These are phyloP conservation scores for Solanum chmielewskii DNA, from an alignment of 257 asterid genomes.

Conservation along the genomic window DNA sequence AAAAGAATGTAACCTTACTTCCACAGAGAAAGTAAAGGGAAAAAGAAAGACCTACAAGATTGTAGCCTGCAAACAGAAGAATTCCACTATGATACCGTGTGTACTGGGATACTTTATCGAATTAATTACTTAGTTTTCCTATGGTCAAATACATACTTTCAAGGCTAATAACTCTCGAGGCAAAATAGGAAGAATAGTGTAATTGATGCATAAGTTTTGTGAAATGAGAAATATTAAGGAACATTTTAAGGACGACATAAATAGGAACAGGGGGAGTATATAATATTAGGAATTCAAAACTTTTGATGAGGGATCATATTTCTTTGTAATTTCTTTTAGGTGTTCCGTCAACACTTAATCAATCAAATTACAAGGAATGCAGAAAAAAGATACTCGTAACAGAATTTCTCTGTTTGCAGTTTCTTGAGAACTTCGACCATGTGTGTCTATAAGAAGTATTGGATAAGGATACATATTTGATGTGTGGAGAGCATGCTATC, in stretches of 20 bases:
- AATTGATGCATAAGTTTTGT: too few relatives aligned
- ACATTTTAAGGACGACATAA: too few relatives aligned
- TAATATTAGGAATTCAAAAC: not conserved
- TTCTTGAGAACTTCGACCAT: not conserved
- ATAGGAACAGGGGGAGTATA: not conserved
- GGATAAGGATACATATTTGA: not conserved
- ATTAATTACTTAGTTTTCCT: too few relatives aligned
- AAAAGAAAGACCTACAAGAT: not conserved
- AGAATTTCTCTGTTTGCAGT: not conserved
- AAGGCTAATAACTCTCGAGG: too few relatives aligned
- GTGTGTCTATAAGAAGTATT: not conserved
- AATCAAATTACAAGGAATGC: not conserved
- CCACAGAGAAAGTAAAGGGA: not conserved
- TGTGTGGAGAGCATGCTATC: not conserved
- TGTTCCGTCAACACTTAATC: not conserved
- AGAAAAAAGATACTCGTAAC: not conserved
- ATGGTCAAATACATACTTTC: too few relatives aligned
- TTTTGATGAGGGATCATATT: not conserved
- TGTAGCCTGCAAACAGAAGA: not conserved
- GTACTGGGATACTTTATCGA: not conserved
- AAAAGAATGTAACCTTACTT: not conserved
- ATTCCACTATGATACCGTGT: not conserved
- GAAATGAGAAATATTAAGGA: too few relatives aligned
- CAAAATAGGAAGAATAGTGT: too few relatives aligned
- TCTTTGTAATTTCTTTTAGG: not conserved